Percentiles rank a stretch among this genome's conserved stretches.
Evolutionary conservation across 2,329 filamentous ascomycete species (phyloP).

Genomic region (Fusarium lyarnte): DNA sequence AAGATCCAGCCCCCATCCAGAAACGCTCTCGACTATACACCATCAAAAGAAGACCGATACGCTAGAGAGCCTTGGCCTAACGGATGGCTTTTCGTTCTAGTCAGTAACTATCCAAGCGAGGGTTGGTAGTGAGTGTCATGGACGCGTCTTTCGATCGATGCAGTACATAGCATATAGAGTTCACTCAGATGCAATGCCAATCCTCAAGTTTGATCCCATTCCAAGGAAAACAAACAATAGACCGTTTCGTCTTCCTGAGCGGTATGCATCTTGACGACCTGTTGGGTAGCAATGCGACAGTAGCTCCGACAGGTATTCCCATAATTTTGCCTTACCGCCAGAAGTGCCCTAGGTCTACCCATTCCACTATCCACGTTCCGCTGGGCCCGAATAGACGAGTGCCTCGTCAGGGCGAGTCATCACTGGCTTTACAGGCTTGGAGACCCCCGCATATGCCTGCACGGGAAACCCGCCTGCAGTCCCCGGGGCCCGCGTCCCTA

Average conservation of each 20-base stretch:
- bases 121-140: constrained; percentile 13
- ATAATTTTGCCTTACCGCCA: constrained; percentile 35
- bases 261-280: constrained; percentile 28
- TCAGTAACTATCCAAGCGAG: not conserved
- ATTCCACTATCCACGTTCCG: constrained; percentile 31
- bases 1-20: constrained; percentile 10
- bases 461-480: constrained; percentile 42
- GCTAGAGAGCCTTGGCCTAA: constrained; percentile 23
- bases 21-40: constrained; percentile 13
- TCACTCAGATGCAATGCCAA: not conserved
- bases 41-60: constrained; percentile 7
- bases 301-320: constrained; percentile 35
- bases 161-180: not conserved
- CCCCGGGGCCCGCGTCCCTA: constrained; percentile 35
- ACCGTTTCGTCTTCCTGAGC: constrained; percentile 15
- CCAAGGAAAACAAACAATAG: constrained; percentile 19
- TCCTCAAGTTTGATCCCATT: not conserved
- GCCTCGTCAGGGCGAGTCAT: constrained; percentile 33
- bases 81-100: constrained; percentile 9
- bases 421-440: constrained; percentile 37
- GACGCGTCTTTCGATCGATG: constrained; percentile 5
- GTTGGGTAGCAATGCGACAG: constrained; percentile 46
- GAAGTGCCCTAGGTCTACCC: constrained; percentile 23
- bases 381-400: constrained; percentile 24
- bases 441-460: constrained; percentile 39